Evolutionary conservation across 768 basidiomycete genomes (phyloP).

Genomic region (Terana coerulea): DNA sequence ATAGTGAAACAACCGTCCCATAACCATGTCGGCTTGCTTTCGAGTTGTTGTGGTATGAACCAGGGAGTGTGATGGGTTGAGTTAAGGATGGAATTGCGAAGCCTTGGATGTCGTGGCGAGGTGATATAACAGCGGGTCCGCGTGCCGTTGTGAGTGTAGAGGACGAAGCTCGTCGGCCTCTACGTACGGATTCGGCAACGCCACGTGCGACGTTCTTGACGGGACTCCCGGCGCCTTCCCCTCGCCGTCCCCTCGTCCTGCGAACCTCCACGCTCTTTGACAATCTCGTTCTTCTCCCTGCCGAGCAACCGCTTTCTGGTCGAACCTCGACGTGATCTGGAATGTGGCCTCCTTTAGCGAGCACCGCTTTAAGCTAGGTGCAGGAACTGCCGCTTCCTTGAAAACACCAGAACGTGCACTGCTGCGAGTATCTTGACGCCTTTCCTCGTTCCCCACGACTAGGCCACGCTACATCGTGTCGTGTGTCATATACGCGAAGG

Average conservation of each 20-base stretch:
- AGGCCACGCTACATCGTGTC: no score
- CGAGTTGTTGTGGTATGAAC: not conserved
- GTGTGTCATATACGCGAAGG: no score
- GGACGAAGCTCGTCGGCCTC: constrained; percentile 11
- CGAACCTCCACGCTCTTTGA: no score
- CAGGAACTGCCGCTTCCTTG: no score
- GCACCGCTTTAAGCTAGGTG: no score
- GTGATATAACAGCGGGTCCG: not conserved
- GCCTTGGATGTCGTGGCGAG: not conserved
- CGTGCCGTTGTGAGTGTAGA: constrained; percentile 5
- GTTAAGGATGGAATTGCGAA: not conserved
- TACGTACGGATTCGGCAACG: constrained; percentile 1
- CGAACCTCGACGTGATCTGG: no score
- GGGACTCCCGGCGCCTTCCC: not conserved
- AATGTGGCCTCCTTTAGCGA: no score
- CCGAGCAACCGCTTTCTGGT: no score
- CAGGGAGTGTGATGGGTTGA: not conserved
- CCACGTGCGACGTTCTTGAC: constrained; percentile 5
- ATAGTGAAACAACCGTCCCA: constrained; percentile 80
- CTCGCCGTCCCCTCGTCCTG: not conserved
- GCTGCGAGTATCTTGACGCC: not conserved
- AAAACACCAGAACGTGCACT: no score
- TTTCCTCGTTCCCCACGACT: not conserved
- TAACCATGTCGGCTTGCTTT: constrained; percentile 30
- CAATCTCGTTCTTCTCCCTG: no score